Base-by-base conservation (phyloP, 495 filamentous ascomycete species). In the Articulospora tetracladia region DNA sequence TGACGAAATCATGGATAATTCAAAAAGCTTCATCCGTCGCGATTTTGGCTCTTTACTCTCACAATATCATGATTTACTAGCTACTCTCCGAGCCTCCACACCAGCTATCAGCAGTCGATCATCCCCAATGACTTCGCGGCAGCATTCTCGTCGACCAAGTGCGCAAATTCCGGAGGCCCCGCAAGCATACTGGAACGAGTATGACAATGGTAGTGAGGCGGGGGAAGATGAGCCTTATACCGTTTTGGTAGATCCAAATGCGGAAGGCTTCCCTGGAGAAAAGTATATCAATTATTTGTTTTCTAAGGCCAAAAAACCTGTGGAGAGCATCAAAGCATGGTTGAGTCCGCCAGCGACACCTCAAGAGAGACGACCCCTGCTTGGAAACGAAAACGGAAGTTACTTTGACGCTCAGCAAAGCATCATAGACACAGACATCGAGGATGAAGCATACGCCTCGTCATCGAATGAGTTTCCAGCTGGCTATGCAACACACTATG, bases 131-230 rank as follows among this genome's bases (percentile, higher is more conserved):
- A 34, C 53, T 44, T 53, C 53, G 49, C 26, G 57, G 58, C 48
- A 46, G 56, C 17, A 56, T 47, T 41, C 67, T 64, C 62, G 68
- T 13, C 65, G 66, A 58, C 51, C 62, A 41, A 66, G 60, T 28
- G 53, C 41, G 3, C 60, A 62, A 53, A 44, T 41, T 17, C 58
- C 41, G 28, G 36, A 47, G 25, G 12, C 25, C 11, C 48, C 60
- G 26, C 58, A 64, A 56, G 46, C 59, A 26, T 86, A 86, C 63
- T 87, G 84, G 84, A 86, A 86, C 66, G 84, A 87, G 66, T 87
- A 86, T 69, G 84, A 87, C 46, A 69, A 83, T 66, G 82, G 79
- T 7, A 84, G 82, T 65, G 83, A 87, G 32, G 77, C 74, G 32
- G 39, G 39, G n/a, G 60, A 72, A n/a, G 72, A 76, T 28, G 73